Percentiles rank a stretch among this genome's conserved stretches.
Conservation (phyloP, 2,329 filamentous ascomycete genomes). For the Penicillium sclerotigenum region DNA sequence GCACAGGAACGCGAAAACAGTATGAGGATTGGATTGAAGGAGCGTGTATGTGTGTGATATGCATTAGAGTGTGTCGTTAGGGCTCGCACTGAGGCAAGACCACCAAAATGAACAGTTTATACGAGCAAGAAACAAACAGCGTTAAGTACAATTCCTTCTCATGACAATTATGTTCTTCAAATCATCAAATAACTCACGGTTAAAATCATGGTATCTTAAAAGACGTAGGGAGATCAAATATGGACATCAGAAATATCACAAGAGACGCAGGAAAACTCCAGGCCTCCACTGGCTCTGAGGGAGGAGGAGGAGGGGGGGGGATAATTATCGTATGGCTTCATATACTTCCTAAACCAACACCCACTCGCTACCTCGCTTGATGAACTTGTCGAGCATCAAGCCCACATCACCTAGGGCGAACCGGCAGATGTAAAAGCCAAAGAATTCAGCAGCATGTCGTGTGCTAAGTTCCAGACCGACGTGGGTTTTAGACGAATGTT, state of each 20-base stretch:
- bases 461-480: conserved; percentile 92
- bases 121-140: conserved; percentile 7
- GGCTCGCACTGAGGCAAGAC: not conserved
- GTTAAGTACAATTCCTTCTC: conserved; percentile 17
- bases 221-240: conserved; percentile 18
- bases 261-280: not conserved
- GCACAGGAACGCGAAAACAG: not conserved
- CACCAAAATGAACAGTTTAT: not conserved
- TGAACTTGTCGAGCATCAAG: conserved; percentile 88
- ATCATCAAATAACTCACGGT: conserved; percentile 18
- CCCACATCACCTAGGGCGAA: conserved; percentile 87
- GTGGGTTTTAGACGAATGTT: conserved; percentile 88
- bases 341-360: conserved; percentile 55
- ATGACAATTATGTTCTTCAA: conserved; percentile 25
- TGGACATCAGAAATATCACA: conserved; percentile 23
- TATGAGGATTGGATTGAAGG: not conserved
- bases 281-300: not conserved
- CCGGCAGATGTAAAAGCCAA: conserved; percentile 92
- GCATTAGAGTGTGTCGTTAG: not conserved
- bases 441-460: conserved; percentile 93
- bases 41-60: not conserved
- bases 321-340: conserved; percentile 5
- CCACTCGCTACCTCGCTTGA: conserved; percentile 97
- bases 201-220: conserved; percentile 28
- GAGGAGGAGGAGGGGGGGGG: not conserved